Conservation (phyloP, 2,329 filamentous ascomycete species). For the Coleophoma cylindrospora region DNA sequence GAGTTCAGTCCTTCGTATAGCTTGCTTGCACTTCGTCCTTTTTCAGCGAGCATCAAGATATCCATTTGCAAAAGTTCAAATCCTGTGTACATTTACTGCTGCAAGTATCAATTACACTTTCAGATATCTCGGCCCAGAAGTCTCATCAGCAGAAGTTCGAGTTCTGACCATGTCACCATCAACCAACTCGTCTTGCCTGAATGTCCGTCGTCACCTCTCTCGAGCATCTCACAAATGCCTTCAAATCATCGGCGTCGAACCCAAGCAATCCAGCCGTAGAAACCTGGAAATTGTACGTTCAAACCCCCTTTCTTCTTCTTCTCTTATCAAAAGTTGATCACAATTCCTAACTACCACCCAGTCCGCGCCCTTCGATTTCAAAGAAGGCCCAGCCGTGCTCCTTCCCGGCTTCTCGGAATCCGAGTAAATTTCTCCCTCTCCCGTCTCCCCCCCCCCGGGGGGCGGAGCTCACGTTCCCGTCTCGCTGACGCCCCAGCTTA, state of each 20-base stretch:
- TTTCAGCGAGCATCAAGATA: no score
- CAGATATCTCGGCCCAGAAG: no score
- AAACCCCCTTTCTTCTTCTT: no score
- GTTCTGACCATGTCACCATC: background rate
- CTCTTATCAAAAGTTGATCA: no score
- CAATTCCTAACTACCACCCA: conserved; percentile 26
- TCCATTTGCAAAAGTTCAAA: no score
- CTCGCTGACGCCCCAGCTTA: conserved; percentile 4
- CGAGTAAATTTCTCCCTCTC: conserved; percentile 46
- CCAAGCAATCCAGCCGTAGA: conserved; percentile 33
- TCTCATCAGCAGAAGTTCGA: background rate
- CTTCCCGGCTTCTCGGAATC: conserved; percentile 53
- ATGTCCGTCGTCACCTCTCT: conserved; percentile 32
- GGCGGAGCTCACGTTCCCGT: background rate
- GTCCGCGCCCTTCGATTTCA: conserved; percentile 56
- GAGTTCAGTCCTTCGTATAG: no score
- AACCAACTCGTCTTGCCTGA: conserved; percentile 1
- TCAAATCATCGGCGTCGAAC: conserved; percentile 35
- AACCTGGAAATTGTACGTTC: conserved; percentile 39
- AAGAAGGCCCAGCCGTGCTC: conserved; percentile 41
- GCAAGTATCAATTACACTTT: background rate
- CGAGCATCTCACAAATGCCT: conserved; percentile 39
- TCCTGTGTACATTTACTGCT: background rate
- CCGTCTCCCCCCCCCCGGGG: background rate
- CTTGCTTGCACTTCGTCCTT: no score